Conservation (phyloP, 805 yeast genomes). For the Metschnikowia kofuensis region DNA sequence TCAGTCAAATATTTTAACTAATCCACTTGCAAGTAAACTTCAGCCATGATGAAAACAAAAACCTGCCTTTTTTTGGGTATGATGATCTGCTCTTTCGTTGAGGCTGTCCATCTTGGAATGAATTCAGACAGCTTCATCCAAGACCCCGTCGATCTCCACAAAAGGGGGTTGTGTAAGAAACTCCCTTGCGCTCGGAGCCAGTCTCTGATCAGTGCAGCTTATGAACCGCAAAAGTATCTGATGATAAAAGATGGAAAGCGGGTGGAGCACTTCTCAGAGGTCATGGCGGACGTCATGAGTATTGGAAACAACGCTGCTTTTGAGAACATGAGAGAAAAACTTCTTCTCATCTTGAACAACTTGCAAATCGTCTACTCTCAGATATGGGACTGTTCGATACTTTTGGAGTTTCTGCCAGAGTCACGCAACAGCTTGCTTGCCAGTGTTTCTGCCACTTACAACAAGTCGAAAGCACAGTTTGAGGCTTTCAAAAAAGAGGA, state of each 20-base stretch:
- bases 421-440: background rate
- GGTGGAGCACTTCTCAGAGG: background rate
- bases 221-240: no score
- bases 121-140: background rate
- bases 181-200: background rate
- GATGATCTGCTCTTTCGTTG: background rate
- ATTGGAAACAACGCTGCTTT: background rate
- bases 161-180: background rate
- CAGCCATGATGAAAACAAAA: background rate
- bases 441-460: background rate
- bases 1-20: no score
- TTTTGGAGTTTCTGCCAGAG: background rate
- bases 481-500: background rate
- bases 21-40: no score
- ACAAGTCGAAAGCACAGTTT: background rate
- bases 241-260: background rate
- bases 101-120: background rate
- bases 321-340: slow-evolving; percentile 2
- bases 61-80: background rate
- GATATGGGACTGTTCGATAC: background rate
- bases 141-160: background rate
- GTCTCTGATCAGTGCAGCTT: background rate
- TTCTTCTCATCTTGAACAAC: slow-evolving; percentile 1
- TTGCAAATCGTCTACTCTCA: background rate
- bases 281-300: slow-evolving; percentile 1